phyloP scores from a whole-genome alignment of 2,329 filamentous ascomycete species.

The Penicillium crustosum region DNA sequence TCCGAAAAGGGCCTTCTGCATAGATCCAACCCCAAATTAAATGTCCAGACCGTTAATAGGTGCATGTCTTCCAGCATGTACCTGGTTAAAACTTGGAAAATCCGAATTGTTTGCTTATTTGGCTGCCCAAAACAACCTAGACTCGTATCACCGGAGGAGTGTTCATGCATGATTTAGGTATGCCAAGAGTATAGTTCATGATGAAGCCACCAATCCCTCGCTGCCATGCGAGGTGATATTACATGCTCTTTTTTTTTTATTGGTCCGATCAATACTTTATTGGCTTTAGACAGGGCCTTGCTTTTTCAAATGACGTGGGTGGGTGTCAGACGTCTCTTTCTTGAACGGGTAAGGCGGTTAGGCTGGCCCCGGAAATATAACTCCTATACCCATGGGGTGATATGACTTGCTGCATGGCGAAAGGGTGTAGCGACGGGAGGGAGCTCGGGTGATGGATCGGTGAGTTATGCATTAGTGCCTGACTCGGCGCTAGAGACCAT shows the following conservation, averaged over 20 bases:
- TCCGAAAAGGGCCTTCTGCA: not conserved
- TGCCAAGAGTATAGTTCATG: constrained; percentile 7
- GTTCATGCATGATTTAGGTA: not conserved
- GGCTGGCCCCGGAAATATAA: not conserved
- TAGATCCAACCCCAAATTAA: not conserved
- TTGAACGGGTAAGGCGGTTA: not conserved
- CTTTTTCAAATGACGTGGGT: not conserved
- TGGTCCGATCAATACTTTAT: not conserved
- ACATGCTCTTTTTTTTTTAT: not conserved
- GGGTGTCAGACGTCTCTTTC: not conserved
- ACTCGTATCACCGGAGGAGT: not conserved
- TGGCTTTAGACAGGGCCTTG: not conserved
- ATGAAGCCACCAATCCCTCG: constrained; percentile 5
- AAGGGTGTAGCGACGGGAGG: not conserved
- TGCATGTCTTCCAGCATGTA: not conserved
- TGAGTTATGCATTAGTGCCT: constrained; percentile 2
- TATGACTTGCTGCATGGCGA: not conserved
- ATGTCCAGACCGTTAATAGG: not conserved
- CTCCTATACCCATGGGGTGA: not conserved
- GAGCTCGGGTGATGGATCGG: not conserved
- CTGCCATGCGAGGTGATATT: not conserved
- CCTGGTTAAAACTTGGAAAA: not conserved
- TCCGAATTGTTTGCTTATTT: not conserved
- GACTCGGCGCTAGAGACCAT: not conserved
- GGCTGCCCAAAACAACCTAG: not conserved